Evolutionary conservation across 1,139 yeast genomes (phyloP).

Genomic region (Saccharomyces hybrid): DNA sequence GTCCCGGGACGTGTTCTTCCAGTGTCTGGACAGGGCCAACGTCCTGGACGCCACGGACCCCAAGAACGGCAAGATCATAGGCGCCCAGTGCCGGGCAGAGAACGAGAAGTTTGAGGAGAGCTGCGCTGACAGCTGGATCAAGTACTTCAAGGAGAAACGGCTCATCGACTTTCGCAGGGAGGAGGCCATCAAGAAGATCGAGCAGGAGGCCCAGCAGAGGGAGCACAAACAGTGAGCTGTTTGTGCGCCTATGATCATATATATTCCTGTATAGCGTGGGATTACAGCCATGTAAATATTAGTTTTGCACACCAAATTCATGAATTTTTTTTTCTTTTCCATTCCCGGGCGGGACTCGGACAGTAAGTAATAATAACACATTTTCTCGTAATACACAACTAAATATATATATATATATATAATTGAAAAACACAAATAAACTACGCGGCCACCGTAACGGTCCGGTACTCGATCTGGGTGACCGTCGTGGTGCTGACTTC

Average conservation of each 20-base stretch:
- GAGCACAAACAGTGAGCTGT: background rate
- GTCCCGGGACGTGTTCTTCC: slow-evolving; percentile 50
- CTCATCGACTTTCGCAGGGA: slow-evolving; percentile 50
- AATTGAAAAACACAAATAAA: background rate
- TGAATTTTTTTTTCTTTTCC: background rate
- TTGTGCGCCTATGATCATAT: background rate
- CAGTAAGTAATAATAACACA: background rate
- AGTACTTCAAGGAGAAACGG: slow-evolving; percentile 60
- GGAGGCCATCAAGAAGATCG: slow-evolving; percentile 45
- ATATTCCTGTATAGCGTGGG: background rate
- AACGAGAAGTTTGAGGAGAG: slow-evolving; percentile 42
- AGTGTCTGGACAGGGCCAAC: slow-evolving; percentile 47
- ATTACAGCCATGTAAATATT: background rate
- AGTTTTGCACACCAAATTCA: no score
- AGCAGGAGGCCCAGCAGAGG: slow-evolving; percentile 33
- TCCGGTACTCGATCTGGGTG: slow-evolving; percentile 13
- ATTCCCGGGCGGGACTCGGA: background rate
- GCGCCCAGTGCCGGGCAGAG: slow-evolving; percentile 37
- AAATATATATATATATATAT: background rate
- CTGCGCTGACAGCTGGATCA: slow-evolving; percentile 63
- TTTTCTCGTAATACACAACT: background rate
- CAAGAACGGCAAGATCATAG: slow-evolving; percentile 27
- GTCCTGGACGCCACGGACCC: slow-evolving; percentile 45
- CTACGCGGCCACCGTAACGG: slow-evolving; percentile 7
- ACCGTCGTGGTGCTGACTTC: slow-evolving; percentile 1